Evolutionary conservation across 1,284 basidiomycete species (phyloP), one percentile per base, ranked within the genome.

Genomic region (Ustilago vetiveriae): DNA sequence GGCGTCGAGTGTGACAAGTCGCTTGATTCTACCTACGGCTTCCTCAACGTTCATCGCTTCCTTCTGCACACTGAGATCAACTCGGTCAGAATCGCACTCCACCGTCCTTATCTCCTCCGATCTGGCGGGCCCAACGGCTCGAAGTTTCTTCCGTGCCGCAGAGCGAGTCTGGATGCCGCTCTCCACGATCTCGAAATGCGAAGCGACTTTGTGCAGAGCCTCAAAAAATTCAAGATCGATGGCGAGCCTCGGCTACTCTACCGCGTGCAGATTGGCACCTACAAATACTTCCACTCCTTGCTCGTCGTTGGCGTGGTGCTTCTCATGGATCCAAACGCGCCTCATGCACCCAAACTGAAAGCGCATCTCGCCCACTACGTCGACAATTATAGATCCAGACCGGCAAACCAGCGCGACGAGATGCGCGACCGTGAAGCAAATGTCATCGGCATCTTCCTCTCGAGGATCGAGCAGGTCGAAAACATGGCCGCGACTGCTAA

Each of bases 51-150:
- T 17, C 78, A 79, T 38, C 78, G 76, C 45, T 75, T 67, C 46
- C 59, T 76, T 17, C 41, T 78, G 22, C 70, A 75, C 40, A 73
- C 70, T 47, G 76, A 81, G 44, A 65, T 79, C 68, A 59, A 66
- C 45, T 74, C 76, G 43, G 59, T 73, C 16, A 39, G 68, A 4
- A 65, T 75, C 14, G 64, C 69, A 1, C 50, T 79, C 21, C 75
- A 79, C 48, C 74, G 76, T 10, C 75, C 78, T 0, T 77, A 68
- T 48, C 48, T 80, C 17, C 60, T 80, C 24, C 55, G 78, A 24
- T 76, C 74, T 4, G 54, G 62, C n/a, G 63, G 68, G 0, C 27
- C 55, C n/a, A 50, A 57, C 24, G 65, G 63, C 4, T 42, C 49
- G 29, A 58, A 65, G 22, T 78, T 74, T 46, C 14, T 56, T 23